Percentiles rank a stretch among this genome's conserved stretches.
These are phyloP conservation scores for Cystobasidium sp. DNA, from an alignment of 1,284 basidiomycete species.

Conservation along the genomic window DNA sequence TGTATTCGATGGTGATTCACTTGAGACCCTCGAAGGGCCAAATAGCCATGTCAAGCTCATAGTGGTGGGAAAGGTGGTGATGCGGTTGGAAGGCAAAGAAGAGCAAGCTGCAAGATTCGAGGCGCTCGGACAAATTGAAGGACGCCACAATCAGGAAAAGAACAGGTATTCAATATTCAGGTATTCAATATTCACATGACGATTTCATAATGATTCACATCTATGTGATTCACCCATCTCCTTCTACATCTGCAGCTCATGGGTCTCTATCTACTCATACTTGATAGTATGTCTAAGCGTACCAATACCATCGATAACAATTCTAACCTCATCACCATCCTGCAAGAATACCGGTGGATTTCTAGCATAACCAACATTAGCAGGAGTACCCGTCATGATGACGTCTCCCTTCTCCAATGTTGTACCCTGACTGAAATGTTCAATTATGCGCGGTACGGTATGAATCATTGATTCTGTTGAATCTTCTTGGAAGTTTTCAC, in stretches of 20 bases:
- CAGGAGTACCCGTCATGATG: slow-evolving; percentile 45
- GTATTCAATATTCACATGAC: no score
- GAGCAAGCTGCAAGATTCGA: neutral
- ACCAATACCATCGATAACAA: slow-evolving; percentile 54
- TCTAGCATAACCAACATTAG: slow-evolving; percentile 52
- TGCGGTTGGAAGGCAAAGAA: neutral
- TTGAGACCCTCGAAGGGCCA: slow-evolving; percentile 19
- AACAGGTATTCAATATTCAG: no score
- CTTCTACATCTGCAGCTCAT: neutral
- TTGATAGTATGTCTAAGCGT: slow-evolving; percentile 48
- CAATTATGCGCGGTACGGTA: slow-evolving; percentile 56
- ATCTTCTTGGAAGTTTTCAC: slow-evolving; percentile 54
- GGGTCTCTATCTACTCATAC: slow-evolving; percentile 22
- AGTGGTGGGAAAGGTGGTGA: neutral
- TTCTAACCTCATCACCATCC: slow-evolving; percentile 55
- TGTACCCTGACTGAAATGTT: slow-evolving; percentile 54
- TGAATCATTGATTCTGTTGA: slow-evolving; percentile 56
- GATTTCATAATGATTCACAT: no score
- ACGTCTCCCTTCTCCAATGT: slow-evolving; percentile 55
- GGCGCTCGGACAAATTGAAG: neutral
- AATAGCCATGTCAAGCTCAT: slow-evolving; percentile 39
- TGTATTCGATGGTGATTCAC: neutral
- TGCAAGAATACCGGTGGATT: slow-evolving; percentile 53
- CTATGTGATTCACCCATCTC: neutral
- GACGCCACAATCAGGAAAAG: neutral